Conservation (phyloP, 2,329 filamentous ascomycete species). For the Albifimbria verrucaria region DNA sequence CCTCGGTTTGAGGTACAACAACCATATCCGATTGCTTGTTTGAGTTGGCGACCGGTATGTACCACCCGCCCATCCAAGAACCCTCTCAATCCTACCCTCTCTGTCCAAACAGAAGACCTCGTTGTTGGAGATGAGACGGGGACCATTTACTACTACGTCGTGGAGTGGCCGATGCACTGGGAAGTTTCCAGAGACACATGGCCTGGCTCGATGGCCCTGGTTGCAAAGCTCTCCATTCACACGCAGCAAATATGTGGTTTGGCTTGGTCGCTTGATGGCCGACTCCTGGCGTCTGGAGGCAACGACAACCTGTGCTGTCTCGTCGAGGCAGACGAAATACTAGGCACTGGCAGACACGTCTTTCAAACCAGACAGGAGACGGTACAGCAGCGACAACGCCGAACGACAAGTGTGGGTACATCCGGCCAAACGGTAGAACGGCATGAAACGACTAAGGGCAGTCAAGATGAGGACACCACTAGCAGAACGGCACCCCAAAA, state of each 20-base stretch:
- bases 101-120: conserved; percentile 74
- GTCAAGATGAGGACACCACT: background rate
- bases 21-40: conserved; percentile 69
- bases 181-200: conserved; percentile 65
- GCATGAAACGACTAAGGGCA: background rate
- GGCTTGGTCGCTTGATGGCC: conserved; percentile 77
- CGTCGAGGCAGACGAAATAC: conserved; percentile 65
- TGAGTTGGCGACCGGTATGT: conserved; percentile 72
- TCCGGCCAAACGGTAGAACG: background rate
- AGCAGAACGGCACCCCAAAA: no score
- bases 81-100: conserved; percentile 40
- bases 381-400: conserved; percentile 3
- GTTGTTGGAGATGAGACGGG: conserved; percentile 83
- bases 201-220: conserved; percentile 73
- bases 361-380: background rate
- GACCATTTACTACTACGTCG: conserved; percentile 79
- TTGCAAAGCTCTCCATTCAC: conserved; percentile 76
- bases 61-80: conserved; percentile 51
- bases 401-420: background rate
- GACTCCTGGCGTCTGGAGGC: conserved; percentile 78
- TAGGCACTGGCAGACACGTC: conserved; percentile 20
- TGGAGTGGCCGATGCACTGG: conserved; percentile 75
- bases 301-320: conserved; percentile 90
- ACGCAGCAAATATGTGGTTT: conserved; percentile 89
- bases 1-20: conserved; percentile 75